Conservation (phyloP, 768 basidiomycete species). For the Phlegmacium glaucopus region DNA sequence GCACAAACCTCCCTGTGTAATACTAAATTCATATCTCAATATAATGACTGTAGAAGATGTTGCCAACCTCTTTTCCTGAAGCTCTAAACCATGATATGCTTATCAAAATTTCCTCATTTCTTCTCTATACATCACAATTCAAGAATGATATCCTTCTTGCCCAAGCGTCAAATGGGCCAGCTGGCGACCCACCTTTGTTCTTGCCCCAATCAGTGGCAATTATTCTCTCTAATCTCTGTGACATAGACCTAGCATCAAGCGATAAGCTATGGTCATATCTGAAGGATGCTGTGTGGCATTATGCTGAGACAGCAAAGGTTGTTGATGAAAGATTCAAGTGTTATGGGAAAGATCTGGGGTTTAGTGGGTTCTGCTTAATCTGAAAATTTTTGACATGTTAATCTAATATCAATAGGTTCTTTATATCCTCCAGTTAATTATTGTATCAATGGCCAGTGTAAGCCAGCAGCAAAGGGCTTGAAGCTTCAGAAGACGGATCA, state of each 20-base stretch:
- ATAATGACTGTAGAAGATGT: too few relatives aligned
- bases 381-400: constrained; percentile 4
- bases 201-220: not conserved
- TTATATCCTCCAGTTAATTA: constrained; percentile 5
- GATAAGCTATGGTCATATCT: constrained; percentile 4
- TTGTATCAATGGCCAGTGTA: constrained; percentile 3
- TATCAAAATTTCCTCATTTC: constrained; percentile 1
- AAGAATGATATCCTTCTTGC: constrained; percentile 8
- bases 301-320: constrained; percentile 1
- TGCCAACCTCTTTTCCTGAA: too few relatives aligned
- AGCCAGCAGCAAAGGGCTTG: not conserved
- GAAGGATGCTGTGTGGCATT: constrained; percentile 8
- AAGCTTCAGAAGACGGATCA: constrained; percentile 6
- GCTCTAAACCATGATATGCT: constrained; percentile 2
- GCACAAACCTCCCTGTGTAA: too few relatives aligned
- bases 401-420: not conserved
- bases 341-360: constrained; percentile 3
- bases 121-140: constrained; percentile 3
- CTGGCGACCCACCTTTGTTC: not conserved
- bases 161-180: not conserved
- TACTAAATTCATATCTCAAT: too few relatives aligned
- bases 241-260: not conserved
- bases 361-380: constrained; percentile 5
- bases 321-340: not conserved
- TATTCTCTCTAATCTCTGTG: constrained; percentile 2